phyloP scores from a whole-genome alignment of 768 basidiomycete species.

The Tylopilus subfusipes region DNA sequence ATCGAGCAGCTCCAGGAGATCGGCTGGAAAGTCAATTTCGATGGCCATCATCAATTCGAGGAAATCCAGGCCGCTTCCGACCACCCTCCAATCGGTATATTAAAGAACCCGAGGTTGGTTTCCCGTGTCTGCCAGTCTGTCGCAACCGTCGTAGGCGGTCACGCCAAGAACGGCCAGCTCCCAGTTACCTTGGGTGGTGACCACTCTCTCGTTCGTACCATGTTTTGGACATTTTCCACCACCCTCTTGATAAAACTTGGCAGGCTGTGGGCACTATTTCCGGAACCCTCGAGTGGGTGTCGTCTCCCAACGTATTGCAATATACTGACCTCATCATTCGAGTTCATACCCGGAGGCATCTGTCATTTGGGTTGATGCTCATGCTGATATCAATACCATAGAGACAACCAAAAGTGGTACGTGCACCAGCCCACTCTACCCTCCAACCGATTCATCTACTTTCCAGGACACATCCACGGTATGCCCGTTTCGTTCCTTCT shows the following conservation, averaged over 20 bases:
- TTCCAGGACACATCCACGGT: slow-evolving; percentile 88
- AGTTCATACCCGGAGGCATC: slow-evolving; percentile 77
- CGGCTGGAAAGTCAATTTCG: slow-evolving; percentile 88
- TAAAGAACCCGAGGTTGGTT: slow-evolving; percentile 90
- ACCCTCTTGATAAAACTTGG: background rate
- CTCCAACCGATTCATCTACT: background rate
- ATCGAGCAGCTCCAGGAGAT: slow-evolving; percentile 69
- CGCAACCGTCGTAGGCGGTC: slow-evolving; percentile 68
- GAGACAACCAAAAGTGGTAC: slow-evolving; percentile 74
- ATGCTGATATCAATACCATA: slow-evolving; percentile 93
- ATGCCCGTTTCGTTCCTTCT: slow-evolving; percentile 96
- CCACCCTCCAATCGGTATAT: slow-evolving; percentile 75
- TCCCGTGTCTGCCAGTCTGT: slow-evolving; percentile 79
- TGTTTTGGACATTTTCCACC: slow-evolving; percentile 1
- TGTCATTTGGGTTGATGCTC: slow-evolving; percentile 96
- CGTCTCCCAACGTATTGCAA: background rate
- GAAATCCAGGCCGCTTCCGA: slow-evolving; percentile 50
- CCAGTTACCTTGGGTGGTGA: slow-evolving; percentile 94
- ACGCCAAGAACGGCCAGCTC: slow-evolving; percentile 74
- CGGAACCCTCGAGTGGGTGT: slow-evolving; percentile 71
- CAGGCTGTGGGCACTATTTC: slow-evolving; percentile 92
- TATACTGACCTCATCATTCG: slow-evolving; percentile 5
- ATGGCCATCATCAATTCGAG: slow-evolving; percentile 88
- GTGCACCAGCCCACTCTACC: slow-evolving; percentile 8
- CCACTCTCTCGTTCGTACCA: slow-evolving; percentile 74